Evolutionary conservation across 352 stramenopile genomes (phyloP), one percentile per base, ranked within the genome.

Genomic region (Blastocystis sp.): DNA sequence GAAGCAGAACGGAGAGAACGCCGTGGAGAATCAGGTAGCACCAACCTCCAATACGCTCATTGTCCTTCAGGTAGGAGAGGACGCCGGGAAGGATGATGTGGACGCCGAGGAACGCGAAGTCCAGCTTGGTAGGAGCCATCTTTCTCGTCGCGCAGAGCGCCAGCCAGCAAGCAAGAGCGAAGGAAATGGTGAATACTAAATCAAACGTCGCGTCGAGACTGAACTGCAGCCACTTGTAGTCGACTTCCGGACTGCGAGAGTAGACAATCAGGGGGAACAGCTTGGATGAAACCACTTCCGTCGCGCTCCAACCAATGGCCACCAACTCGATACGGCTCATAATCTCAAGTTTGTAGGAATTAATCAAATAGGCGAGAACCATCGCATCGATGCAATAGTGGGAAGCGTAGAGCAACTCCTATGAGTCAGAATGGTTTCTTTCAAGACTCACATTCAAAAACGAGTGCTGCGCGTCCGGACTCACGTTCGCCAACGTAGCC

Each of bases 171-270:
- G 61, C 29, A 4, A 73, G 29, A 24, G 32, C 3, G 36, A 73
- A 73, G 18, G 61, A 73, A 16, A 73, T 16, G 6, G 3, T 73
- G 36, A 73, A 73, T 6, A 73, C 46, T 2, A 73, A 51, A 51
- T 73, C 61, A 40, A 21, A 73, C 4, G 61, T 51, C 1, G 61
- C 61, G 29, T 73, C 61, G 6, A 73, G 61, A 51, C 32, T 51
- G 61, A 73, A 73, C 29, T 73, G 61, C 16, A 73, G 42, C 61
- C 61, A 73, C 36, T 73, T 73, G 36, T 73, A 73, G 38, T 73
- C 61, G 4, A 73, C 61, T 4, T 73, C 61, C 16, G 61, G 61
- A 24, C 29, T 73, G 8, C 61, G 27, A 6, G 61, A 73, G 29
- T 73, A 73, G 11, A 73, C 8, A 24, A 73, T 46, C 21, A 73